Evolutionary conservation across 371 early-diverging fungal genomes (phyloP), one percentile per base, ranked within the genome.

Genomic region (Apophysomyces sp.): DNA sequence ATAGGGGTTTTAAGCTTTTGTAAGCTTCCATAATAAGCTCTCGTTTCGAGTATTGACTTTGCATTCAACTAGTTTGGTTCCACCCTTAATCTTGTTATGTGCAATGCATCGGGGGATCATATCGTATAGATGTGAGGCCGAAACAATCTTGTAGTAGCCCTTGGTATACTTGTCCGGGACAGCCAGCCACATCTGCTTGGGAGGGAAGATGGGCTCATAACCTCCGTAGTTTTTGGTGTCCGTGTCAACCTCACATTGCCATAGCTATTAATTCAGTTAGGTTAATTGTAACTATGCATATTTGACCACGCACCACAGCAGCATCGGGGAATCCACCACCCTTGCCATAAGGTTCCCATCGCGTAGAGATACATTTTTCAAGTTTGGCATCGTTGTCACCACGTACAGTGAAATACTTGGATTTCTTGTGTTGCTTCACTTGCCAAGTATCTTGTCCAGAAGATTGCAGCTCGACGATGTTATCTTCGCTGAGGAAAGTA

Each of bases 211-310:
- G 12, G 59, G 55, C 2, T 62, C 63, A 31, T 72, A 72, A 27
- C 68, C 72, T 24, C 68, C 72, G 15, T 57, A 57, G 57, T 55
- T 52, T 28, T 55, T 52, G 6, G 37, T 39, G 7, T 31, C 41
- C 40, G 57, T 61, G 39, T 73, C 71, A 13, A 71, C 62, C 57
- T 74, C 74, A 44, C 74, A 74, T 66, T 74, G 71, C 74, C 74
- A 74, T 55, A 74, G 53, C 68, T 69, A 65, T 21, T 16, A 53
- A 21, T 41, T 18, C 24, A 59, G 18, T 49, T 49, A 30, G 30
- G 9, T 55, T 39, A 30, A 21, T 27, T 54, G 29, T 24, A 53
- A 29, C 13, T 44, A 6, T 27, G 36, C 27, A n/a, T 9, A 27
- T n/a, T 18, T 41, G 34, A 16, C 12, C 53, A 54, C 65, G 37